Conservation (phyloP, 2,329 filamentous ascomycete genomes). For the Paracorniculantispora psalliotae region DNA sequence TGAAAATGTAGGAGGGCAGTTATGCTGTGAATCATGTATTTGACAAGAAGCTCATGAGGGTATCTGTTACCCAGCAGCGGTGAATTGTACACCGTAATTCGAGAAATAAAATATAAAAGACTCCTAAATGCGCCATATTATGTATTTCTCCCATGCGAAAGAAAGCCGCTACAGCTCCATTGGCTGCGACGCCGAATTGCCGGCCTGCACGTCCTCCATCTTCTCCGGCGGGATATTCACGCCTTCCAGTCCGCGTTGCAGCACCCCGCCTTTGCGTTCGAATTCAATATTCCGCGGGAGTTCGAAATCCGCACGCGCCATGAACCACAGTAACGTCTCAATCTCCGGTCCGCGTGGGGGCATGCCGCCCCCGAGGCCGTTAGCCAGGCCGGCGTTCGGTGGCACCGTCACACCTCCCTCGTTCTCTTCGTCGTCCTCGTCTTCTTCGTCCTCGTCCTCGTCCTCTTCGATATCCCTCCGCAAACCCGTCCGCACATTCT, state of each 20-base stretch:
- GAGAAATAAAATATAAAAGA: background rate
- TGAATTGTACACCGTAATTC: background rate
- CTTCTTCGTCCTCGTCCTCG: conserved; percentile 52
- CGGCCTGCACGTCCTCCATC: conserved; percentile 4
- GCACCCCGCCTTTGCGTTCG: conserved; percentile 28
- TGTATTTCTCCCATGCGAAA: background rate
- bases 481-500: conserved; percentile 69
- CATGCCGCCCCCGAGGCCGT: conserved; percentile 16
- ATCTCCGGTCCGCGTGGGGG: conserved; percentile 35
- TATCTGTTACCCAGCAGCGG: background rate
- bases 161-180: background rate
- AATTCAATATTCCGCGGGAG: conserved; percentile 42
- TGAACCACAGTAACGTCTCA: conserved; percentile 45
- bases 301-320: conserved; percentile 39
- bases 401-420: conserved; percentile 32
- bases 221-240: conserved; percentile 28
- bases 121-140: background rate
- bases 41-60: too few species aligned
- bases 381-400: conserved; percentile 15
- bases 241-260: conserved; percentile 30
- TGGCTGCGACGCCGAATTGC: background rate
- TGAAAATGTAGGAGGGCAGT: too few species aligned
- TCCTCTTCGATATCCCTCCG: conserved; percentile 48
- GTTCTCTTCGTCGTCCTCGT: conserved; percentile 50
- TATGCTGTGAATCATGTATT: too few species aligned